Evolutionary conservation across 768 basidiomycete species (phyloP).

Genomic region (Lactifluus subvellereus): DNA sequence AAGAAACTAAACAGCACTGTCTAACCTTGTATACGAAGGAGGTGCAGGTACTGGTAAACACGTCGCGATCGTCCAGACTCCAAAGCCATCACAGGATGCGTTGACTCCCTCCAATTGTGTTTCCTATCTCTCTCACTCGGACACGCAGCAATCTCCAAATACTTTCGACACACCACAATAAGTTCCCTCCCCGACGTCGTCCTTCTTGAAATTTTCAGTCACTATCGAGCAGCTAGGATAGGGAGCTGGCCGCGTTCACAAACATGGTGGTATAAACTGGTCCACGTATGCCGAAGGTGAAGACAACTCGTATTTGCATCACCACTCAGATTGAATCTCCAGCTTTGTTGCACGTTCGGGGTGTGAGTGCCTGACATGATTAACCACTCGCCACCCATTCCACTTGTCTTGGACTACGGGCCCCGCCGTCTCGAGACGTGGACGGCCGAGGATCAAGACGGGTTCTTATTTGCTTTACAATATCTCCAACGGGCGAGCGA

Average conservation of each 20-base stretch:
- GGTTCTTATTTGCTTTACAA: background rate
- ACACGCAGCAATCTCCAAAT: conserved; percentile 7
- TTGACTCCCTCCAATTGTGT: background rate
- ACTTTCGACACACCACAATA: conserved; percentile 7
- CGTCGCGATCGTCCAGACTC: background rate
- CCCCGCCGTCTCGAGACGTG: conserved; percentile 5
- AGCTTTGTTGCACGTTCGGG: conserved; percentile 15
- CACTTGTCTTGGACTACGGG: conserved; percentile 15
- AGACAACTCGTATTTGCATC: conserved; percentile 16
- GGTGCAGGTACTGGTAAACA: background rate
- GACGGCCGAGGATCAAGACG: background rate
- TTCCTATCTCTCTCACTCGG: background rate
- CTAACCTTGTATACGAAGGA: background rate
- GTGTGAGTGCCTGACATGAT: conserved; percentile 6
- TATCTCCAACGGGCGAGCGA: background rate
- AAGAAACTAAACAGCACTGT: background rate
- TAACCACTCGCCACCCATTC: background rate
- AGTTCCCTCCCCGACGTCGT: conserved; percentile 9
- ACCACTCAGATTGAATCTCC: conserved; percentile 11
- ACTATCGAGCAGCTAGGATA: background rate
- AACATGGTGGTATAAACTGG: conserved; percentile 18
- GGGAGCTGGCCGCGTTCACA: background rate
- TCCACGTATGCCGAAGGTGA: conserved; percentile 8
- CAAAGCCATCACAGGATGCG: background rate
- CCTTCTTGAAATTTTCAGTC: conserved; percentile 12